These are phyloP conservation scores for Lactarius tabidus DNA, from an alignment of 768 basidiomycete genomes.

Conservation along the genomic window DNA sequence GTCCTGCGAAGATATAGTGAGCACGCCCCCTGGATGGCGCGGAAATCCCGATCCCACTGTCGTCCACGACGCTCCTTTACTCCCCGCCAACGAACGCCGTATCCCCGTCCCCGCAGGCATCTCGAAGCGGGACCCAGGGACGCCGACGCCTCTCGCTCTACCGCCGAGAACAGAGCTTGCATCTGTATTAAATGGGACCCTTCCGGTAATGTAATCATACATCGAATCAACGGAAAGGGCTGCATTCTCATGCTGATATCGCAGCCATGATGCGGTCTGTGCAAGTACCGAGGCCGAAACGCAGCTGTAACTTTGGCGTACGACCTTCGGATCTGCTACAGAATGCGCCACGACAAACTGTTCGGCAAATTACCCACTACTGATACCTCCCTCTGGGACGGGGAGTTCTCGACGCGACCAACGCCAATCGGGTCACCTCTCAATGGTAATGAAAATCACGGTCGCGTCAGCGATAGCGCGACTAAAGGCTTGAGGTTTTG, in stretches of 20 bases:
- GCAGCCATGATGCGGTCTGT: not conserved
- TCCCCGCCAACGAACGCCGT: constrained; percentile 22
- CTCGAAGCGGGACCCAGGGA: constrained; percentile 21
- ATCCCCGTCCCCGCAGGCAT: constrained; percentile 22
- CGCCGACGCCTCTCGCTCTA: constrained; percentile 22
- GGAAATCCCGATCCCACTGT: constrained; percentile 25
- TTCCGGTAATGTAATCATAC: constrained; percentile 11
- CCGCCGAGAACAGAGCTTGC: not conserved
- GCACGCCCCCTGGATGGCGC: constrained; percentile 24
- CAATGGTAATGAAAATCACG: no score
- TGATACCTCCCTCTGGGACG: no score
- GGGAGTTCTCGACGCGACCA: no score
- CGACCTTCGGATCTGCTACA: not conserved
- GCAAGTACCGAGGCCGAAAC: not conserved
- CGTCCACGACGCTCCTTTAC: constrained; percentile 22
- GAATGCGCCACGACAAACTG: not conserved
- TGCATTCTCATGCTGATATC: not conserved
- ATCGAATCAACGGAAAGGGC: not conserved
- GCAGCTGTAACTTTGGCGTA: not conserved
- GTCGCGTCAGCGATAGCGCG: no score
- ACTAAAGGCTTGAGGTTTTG: constrained; percentile 19
- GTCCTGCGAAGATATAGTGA: no score
- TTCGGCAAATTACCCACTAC: not conserved
- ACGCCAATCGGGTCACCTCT: no score
- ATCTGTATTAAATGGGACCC: not conserved